Evolutionary conservation across 192 early-diverging fungal genomes (phyloP), one percentile per base, ranked within the genome.

Genomic region (Dissophora globulifera): DNA sequence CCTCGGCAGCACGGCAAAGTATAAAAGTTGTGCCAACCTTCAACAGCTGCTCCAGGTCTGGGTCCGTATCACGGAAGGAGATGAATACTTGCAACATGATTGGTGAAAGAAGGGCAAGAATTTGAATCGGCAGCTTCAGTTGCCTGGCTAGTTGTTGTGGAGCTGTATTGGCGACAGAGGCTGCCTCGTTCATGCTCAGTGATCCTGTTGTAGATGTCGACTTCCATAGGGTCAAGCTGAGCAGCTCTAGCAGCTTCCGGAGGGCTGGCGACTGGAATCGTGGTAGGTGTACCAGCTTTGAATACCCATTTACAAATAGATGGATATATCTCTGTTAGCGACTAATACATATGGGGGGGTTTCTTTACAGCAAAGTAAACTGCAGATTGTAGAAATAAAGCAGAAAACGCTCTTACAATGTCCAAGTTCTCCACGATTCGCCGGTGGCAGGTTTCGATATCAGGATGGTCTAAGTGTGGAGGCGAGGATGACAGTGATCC

Each of bases 241-340:
- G 19, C 50, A 67, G 13, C 30, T 76, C 72, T 4, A 61, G 49
- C 20, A 62, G 51, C 26, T 76, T 66, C 23, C 58, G 16, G 35
- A 55, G 48, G 2, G 40, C 11, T 3, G 16, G 27, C 2, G 49
- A 42, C 11, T 33, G 8, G 46, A 61, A 61, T 2, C 15, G 12
- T 5, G 50, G 13, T 4, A 31, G 13, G 46, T 12, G 8, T 23
- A 61, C 27, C 13, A 66, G 30, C 64, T 76, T 16, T 15, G 40
- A 12, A 6, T 8, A 6, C 22, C 0, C 22, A 9, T 13, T 11
- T n/a, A 35, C 13, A 31, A 31, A 31, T 1, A 50, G 20, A 50
- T 47, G 38, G 22, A 13, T 13, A 40, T 40, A 10, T 13, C 7
- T 40, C 13, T 13, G 38, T 40, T 13, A 40, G 13, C 38, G 38